These are phyloP conservation scores for Sporothrix variecibatus DNA, from an alignment of 2,329 filamentous ascomycete genomes.

Conservation along the genomic window DNA sequence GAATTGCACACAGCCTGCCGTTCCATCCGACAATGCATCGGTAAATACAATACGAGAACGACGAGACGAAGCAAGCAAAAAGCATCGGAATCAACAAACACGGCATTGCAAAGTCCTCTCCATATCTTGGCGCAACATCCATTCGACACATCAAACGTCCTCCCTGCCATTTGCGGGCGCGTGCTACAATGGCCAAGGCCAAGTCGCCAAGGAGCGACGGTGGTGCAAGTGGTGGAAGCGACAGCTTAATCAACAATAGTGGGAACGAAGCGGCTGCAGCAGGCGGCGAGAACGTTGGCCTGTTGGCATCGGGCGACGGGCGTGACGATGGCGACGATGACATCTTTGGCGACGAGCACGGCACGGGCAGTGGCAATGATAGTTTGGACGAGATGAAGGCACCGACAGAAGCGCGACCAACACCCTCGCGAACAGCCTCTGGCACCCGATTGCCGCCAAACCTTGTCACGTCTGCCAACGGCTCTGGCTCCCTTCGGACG, in stretches of 20 bases:
- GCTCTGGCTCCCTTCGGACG: neutral
- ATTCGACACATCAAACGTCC: neutral
- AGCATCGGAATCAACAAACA: neutral
- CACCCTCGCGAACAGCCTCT: constrained; percentile 8
- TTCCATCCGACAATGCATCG: constrained; percentile 9
- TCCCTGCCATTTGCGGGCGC: neutral
- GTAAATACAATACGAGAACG: neutral
- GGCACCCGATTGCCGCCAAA: constrained; percentile 22
- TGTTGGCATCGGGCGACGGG: neutral
- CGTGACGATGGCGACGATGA: constrained; percentile 4
- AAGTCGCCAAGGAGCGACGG: constrained; percentile 7
- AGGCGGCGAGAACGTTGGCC: constrained; percentile 17
- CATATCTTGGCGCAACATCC: neutral
- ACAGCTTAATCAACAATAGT: neutral
- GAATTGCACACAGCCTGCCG: neutral
- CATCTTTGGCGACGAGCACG: constrained; percentile 19
- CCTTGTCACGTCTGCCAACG: neutral
- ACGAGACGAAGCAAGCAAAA: neutral
- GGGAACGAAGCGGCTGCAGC: neutral
- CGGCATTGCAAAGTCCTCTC: neutral
- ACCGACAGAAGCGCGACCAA: constrained; percentile 17
- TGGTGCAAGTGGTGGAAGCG: neutral
- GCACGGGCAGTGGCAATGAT: constrained; percentile 5
- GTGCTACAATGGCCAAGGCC: constrained; percentile 10
- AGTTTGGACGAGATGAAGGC: constrained; percentile 22